These are phyloP conservation scores for Eucalyptus cloeziana DNA, from an alignment of 345 rosid genomes.

Conservation along the genomic window DNA sequence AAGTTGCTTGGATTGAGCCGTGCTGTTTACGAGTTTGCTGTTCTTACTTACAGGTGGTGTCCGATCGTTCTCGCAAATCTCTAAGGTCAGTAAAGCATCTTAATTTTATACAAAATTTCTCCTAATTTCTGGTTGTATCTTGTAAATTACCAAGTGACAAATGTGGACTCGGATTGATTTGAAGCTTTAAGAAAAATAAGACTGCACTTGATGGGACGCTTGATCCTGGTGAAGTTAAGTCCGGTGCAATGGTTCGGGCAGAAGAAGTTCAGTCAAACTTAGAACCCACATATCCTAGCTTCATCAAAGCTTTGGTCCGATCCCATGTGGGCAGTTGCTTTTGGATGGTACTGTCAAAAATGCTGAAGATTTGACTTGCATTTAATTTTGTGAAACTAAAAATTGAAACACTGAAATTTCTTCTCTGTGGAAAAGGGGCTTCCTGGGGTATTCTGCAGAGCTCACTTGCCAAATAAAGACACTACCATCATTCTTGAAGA, in stretches of 20 bases:
- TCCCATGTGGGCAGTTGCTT: conserved; percentile 62
- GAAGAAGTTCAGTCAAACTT: conserved; percentile 55
- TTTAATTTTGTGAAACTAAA: not conserved
- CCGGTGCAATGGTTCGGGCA: conserved; percentile 40
- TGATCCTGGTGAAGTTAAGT: conserved; percentile 12
- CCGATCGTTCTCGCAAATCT: conserved; percentile 17
- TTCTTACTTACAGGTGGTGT: conserved; percentile 12
- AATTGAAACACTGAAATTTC: not conserved
- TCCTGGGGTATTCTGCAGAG: conserved; percentile 64
- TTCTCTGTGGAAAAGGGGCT: conserved; percentile 39
- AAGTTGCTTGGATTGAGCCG: not conserved
- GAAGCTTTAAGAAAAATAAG: conserved; percentile 24
- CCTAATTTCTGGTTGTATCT: not conserved
- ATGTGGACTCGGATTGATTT: not conserved
- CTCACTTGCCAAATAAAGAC: conserved; percentile 39
- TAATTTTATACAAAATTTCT: not conserved
- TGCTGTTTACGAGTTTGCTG: not conserved
- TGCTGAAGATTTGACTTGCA: not conserved
- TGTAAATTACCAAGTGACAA: not conserved
- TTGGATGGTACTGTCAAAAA: conserved; percentile 39
- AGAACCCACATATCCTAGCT: conserved; percentile 41
- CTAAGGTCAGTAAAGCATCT: conserved; percentile 26
- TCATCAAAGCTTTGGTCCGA: conserved; percentile 47
- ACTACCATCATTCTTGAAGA: conserved; percentile 39
- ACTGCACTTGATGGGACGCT: not conserved